A percentile compares a stretch with the other conserved stretches of the same genome.
Evolutionary conservation across 2,329 filamentous ascomycete genomes (phyloP).

Genomic region (Hypoxylon sp.): DNA sequence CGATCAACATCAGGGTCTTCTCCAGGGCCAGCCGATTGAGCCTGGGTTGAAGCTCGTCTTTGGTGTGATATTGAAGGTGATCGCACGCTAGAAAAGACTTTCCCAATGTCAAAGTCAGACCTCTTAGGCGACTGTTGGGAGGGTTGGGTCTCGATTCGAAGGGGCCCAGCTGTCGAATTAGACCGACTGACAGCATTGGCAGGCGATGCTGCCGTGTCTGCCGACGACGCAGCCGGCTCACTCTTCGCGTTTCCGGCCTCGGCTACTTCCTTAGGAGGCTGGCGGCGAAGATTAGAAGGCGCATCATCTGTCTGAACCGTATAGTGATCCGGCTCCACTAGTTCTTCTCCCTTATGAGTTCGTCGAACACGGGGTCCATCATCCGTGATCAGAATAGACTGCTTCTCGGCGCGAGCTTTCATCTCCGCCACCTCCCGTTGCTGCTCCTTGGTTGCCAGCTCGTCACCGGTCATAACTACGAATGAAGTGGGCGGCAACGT

Average conservation of each 20-base stretch:
- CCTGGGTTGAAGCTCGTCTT: conserved; percentile 65
- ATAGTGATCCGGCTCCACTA: conserved; percentile 82
- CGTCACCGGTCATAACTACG: conserved; percentile 88
- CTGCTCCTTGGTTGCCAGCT: conserved; percentile 92
- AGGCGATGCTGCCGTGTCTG: conserved; percentile 38
- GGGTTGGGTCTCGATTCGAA: conserved; percentile 63
- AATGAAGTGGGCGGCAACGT: conserved; percentile 81
- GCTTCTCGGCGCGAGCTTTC: conserved; percentile 83
- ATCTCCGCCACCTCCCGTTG: conserved; percentile 83
- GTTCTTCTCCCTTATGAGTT: conserved; percentile 95
- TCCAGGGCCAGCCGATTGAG: conserved; percentile 69
- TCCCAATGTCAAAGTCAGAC: conserved; percentile 84
- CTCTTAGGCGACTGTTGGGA: conserved; percentile 66
- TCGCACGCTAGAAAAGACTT: conserved; percentile 86
- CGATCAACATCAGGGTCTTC: conserved; percentile 92
- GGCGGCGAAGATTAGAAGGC: conserved; percentile 57
- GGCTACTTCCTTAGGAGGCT: conserved; percentile 54
- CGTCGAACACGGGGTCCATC: conserved; percentile 84
- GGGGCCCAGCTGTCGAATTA: conserved; percentile 53
- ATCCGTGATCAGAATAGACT: conserved; percentile 85
- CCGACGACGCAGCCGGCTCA: conserved; percentile 31
- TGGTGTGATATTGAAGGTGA: conserved; percentile 73
- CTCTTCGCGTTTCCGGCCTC: conserved; percentile 35
- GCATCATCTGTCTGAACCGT: conserved; percentile 57
- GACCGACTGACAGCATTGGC: conserved; percentile 43